These are phyloP conservation scores for Globisporangium carolinianum DNA, from an alignment of 352 stramenopile species.

Conservation along the genomic window DNA sequence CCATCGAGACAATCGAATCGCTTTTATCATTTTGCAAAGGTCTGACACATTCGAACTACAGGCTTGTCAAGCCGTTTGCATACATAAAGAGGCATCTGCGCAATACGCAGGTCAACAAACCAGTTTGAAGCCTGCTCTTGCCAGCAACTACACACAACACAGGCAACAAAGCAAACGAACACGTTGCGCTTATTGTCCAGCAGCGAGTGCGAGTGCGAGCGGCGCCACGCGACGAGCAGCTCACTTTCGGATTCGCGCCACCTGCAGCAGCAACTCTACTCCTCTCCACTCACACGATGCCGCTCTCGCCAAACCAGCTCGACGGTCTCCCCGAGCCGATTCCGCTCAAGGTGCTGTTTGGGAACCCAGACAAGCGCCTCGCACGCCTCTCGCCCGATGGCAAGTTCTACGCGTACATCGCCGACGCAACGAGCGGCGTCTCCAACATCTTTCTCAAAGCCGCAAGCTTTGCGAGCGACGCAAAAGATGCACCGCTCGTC, in stretches of 20 bases:
- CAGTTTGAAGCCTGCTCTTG: too few species aligned
- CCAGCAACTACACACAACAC: background rate
- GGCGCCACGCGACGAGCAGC: background rate
- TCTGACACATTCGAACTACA: too few species aligned
- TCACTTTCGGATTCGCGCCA: background rate
- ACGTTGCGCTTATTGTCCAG: background rate
- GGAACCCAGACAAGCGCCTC: conserved; percentile 38
- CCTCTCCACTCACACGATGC: conserved; percentile 2
- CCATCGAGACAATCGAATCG: too few species aligned
- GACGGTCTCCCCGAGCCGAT: conserved; percentile 23
- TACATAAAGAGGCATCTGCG: too few species aligned
- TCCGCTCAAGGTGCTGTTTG: conserved; percentile 37
- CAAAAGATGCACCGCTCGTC: conserved; percentile 17
- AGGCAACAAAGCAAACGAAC: background rate
- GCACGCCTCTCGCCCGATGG: conserved; percentile 37
- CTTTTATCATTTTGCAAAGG: too few species aligned
- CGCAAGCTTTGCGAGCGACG: conserved; percentile 19
- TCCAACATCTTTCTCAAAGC: conserved; percentile 40
- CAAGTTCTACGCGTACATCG: conserved; percentile 39
- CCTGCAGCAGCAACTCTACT: background rate
- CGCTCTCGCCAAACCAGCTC: conserved; percentile 10
- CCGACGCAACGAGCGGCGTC: conserved; percentile 29
- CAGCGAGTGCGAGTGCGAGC: too few species aligned
- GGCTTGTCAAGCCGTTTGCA: too few species aligned
- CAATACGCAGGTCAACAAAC: too few species aligned